Evolutionary conservation across 441 rosid genomes (phyloP).

Genomic region (Gossypium gossypioides): DNA sequence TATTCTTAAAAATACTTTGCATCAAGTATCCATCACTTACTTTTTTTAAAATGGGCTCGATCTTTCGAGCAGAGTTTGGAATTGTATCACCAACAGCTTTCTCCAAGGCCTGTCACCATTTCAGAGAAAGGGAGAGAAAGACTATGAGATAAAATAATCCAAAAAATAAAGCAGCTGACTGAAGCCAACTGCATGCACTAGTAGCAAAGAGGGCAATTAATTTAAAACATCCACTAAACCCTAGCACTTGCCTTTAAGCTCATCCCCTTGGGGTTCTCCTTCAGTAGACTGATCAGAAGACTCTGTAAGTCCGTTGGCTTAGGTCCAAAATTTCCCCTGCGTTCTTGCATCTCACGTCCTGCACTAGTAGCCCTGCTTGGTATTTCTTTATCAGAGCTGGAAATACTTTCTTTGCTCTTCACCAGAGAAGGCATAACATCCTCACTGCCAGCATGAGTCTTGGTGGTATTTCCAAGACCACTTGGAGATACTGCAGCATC

Average conservation of each 20-base stretch:
- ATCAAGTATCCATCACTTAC: conserved; percentile 37
- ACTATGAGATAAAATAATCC: conserved; percentile 9
- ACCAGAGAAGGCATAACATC: conserved; percentile 29
- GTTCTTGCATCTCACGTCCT: conserved; percentile 34
- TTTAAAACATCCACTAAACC: conserved; percentile 7
- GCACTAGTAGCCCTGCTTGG: conserved; percentile 29
- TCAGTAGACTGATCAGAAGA: conserved; percentile 48
- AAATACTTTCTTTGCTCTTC: conserved; percentile 44
- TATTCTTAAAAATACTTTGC: conserved; percentile 15
- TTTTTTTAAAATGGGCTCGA: conserved; percentile 60
- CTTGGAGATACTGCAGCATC: conserved; percentile 45
- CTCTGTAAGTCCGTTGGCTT: conserved; percentile 57
- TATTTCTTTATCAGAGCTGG: conserved; percentile 46
- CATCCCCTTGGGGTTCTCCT: conserved; percentile 70
- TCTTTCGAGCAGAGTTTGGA: conserved; percentile 54
- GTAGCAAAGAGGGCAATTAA: background rate
- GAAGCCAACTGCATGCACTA: conserved; percentile 4
- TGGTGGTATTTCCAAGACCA: conserved; percentile 39
- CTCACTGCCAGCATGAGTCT: conserved; percentile 33
- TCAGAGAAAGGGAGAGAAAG: conserved; percentile 12
- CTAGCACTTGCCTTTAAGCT: conserved; percentile 57
- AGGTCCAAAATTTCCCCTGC: conserved; percentile 34
- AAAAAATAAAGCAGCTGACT: background rate
- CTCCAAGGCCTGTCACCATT: conserved; percentile 55
- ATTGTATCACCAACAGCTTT: conserved; percentile 61